Percentiles rank a stretch among this genome's conserved stretches.
Evolutionary conservation across 2,329 filamentous ascomycete genomes (phyloP).

Genomic region (Hypoxylon sp.): DNA sequence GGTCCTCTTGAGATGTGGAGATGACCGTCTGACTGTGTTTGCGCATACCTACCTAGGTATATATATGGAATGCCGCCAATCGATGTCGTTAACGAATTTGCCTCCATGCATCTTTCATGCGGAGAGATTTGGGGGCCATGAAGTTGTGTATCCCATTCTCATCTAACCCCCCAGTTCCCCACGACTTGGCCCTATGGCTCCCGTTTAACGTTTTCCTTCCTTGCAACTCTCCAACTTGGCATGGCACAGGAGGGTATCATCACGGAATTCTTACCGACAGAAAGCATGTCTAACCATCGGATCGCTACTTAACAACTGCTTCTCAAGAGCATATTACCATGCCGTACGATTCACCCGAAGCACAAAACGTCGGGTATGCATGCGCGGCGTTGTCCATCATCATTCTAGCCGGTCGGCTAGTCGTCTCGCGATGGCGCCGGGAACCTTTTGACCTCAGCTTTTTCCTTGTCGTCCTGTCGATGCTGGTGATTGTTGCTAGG

Average conservation of each 20-base stretch:
- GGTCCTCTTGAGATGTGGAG: conserved; percentile 24
- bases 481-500: conserved; percentile 44
- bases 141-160: conserved; percentile 24
- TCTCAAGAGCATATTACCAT: conserved; percentile 27
- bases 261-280: conserved; percentile 5
- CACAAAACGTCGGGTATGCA: conserved; percentile 45
- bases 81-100: conserved; percentile 14
- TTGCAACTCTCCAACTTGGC: background rate
- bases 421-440: conserved; percentile 46
- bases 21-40: conserved; percentile 31
- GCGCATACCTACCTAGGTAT: background rate
- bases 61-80: conserved; percentile 18
- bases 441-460: conserved; percentile 49
- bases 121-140: conserved; percentile 21
- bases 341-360: conserved; percentile 35
- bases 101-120: conserved; percentile 28
- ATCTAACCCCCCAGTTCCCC: conserved; percentile 1
- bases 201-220: background rate
- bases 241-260: conserved; percentile 8
- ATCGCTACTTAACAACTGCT: conserved; percentile 7
- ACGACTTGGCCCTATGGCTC: conserved; percentile 2
- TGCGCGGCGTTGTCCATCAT: conserved; percentile 46
- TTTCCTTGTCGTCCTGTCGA: conserved; percentile 47
- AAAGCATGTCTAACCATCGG: conserved; percentile 21
- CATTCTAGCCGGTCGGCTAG: conserved; percentile 47